phyloP scores from a whole-genome alignment of 805 yeast genomes.

The Sugiyamaella mastotermitis region DNA sequence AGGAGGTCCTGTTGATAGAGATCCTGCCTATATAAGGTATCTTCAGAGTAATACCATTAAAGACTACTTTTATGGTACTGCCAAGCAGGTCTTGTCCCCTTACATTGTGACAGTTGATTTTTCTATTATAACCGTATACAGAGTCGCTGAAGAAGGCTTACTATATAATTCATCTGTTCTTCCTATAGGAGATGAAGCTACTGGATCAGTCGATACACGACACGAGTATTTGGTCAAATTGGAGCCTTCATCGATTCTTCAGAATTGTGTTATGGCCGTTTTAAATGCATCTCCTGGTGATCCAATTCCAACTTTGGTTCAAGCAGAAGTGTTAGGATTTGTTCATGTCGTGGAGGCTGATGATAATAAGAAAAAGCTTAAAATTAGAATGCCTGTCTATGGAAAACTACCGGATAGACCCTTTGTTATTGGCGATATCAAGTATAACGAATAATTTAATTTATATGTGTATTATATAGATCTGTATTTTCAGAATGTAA shows the following conservation, averaged over 20 bases:
- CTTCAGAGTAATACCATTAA: slow-evolving; percentile 70
- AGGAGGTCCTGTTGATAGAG: slow-evolving; percentile 72
- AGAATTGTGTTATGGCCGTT: slow-evolving; percentile 70
- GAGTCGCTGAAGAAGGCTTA: slow-evolving; percentile 40
- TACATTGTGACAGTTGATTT: slow-evolving; percentile 72
- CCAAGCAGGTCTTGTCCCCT: slow-evolving; percentile 64
- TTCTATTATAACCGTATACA: slow-evolving; percentile 54
- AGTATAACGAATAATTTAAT: slow-evolving; percentile 64
- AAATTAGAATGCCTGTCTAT: slow-evolving; percentile 80
- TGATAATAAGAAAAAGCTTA: slow-evolving; percentile 62
- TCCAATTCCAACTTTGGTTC: slow-evolving; percentile 40
- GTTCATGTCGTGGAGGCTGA: slow-evolving; percentile 67
- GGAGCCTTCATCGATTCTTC: slow-evolving; percentile 42
- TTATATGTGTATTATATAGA: not conserved
- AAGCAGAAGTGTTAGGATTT: slow-evolving; percentile 69
- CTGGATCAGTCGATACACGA: slow-evolving; percentile 14
- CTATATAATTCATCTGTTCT: slow-evolving; percentile 25
- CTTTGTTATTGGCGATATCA: slow-evolving; percentile 66
- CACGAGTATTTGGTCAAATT: slow-evolving; percentile 29
- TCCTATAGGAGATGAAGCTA: slow-evolving; percentile 32
- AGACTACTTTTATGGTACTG: slow-evolving; percentile 85
- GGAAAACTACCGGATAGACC: slow-evolving; percentile 75
- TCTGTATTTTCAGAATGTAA: slow-evolving; percentile 1
- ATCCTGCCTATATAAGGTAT: slow-evolving; percentile 61
- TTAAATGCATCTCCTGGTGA: slow-evolving; percentile 43